Conservation (phyloP, 495 filamentous ascomycete species). For the Lasiosphaeris hirsuta region DNA sequence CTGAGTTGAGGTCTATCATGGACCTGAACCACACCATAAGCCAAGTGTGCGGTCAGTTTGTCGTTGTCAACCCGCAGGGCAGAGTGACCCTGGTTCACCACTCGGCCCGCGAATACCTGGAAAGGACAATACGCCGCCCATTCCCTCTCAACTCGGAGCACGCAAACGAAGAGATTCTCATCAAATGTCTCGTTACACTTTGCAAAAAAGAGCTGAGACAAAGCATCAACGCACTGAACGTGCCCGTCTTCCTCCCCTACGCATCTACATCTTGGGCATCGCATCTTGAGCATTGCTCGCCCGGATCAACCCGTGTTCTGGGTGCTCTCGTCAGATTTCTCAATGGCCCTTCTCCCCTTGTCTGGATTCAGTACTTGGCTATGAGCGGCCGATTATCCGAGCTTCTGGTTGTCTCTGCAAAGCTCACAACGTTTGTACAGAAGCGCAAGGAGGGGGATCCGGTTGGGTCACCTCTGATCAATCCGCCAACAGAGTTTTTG, state of each 20-base stretch:
- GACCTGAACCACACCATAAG: conserved; percentile 3
- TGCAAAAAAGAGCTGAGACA: conserved; percentile 7
- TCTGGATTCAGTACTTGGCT: conserved; percentile 14
- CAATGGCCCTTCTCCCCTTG: conserved; percentile 6
- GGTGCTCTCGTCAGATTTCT: conserved; percentile 6
- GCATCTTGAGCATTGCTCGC: background rate
- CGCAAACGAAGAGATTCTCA: background rate
- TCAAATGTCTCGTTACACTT: background rate
- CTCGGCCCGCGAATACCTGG: conserved; percentile 11
- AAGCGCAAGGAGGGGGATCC: background rate
- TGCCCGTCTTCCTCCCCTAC: conserved; percentile 8
- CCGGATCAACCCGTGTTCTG: background rate
- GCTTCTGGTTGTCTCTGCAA: background rate
- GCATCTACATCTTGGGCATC: conserved; percentile 3
- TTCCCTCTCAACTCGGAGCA: background rate
- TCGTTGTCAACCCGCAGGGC: conserved; percentile 7
- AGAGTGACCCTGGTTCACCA: conserved; percentile 5
- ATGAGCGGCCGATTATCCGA: conserved; percentile 9
- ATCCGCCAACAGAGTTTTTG: background rate
- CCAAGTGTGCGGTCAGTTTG: conserved; percentile 13
- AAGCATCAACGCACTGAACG: background rate
- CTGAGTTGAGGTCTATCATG: background rate
- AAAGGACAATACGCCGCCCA: background rate
- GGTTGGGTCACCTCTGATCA: background rate
- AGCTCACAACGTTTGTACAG: background rate